Conservation (phyloP, 2,329 filamentous ascomycete genomes). For the Hypoxylon sp. region DNA sequence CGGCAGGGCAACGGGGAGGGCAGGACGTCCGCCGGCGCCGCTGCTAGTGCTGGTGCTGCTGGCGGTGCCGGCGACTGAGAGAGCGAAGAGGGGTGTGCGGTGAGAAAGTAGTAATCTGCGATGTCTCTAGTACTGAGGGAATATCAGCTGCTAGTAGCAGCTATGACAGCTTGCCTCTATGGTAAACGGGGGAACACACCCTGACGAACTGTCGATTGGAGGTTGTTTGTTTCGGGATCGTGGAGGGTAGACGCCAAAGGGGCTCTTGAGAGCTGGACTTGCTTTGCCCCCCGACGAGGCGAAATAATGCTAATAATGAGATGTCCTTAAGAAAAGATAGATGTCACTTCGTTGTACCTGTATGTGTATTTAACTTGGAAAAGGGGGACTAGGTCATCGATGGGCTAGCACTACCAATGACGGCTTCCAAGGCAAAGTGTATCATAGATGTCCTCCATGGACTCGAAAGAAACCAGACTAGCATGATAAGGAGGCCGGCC, state of each 20-base stretch:
- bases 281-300: background rate
- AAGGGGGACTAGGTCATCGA: background rate
- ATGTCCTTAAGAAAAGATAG: background rate
- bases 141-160: background rate
- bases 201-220: background rate
- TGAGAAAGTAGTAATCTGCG: too few relatives aligned
- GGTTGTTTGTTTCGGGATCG: background rate
- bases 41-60: background rate
- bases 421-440: background rate
- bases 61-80: constrained; percentile 17
- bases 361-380: background rate
- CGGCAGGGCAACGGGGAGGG: background rate
- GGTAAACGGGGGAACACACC: background rate
- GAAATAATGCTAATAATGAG: background rate
- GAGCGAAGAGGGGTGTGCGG: background rate
- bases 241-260: background rate
- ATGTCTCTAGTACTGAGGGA: background rate
- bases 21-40: too few relatives aligned
- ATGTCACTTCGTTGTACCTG: background rate
- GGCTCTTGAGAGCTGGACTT: background rate
- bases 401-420: background rate
- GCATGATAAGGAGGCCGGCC: background rate
- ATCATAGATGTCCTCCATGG: too few relatives aligned
- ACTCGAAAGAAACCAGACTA: too few relatives aligned
- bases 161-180: background rate